Conservation (phyloP, 2,329 filamentous ascomycete genomes). For the Drechslera avenae region DNA sequence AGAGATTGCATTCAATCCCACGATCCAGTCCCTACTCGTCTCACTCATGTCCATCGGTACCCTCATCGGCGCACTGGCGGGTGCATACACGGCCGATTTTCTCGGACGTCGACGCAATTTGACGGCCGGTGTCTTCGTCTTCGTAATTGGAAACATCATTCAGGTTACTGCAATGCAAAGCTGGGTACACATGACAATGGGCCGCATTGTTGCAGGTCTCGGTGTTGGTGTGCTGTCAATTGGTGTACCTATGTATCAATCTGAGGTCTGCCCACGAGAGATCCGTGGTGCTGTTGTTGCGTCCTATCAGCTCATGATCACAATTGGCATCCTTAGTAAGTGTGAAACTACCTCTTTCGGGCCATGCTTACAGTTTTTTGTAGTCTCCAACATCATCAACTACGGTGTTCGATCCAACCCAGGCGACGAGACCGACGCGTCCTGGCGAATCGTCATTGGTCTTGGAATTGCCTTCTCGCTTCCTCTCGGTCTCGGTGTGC, state of each 20-base stretch:
- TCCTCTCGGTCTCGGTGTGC: conserved; percentile 37
- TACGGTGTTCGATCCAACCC: conserved; percentile 51
- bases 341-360: neutral
- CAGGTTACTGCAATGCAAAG: conserved; percentile 49
- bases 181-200: conserved; percentile 57
- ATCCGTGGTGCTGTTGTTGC: conserved; percentile 68
- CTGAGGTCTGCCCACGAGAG: conserved; percentile 65
- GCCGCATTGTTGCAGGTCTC: conserved; percentile 51
- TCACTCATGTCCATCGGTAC: conserved; percentile 48
- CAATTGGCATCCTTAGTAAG: conserved; percentile 47
- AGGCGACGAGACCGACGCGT: conserved; percentile 44
- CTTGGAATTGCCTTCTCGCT: conserved; percentile 41
- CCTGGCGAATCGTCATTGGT: conserved; percentile 44
- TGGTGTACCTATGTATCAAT: conserved; percentile 70
- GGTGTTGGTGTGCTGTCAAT: conserved; percentile 56
- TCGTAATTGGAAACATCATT: conserved; percentile 51
- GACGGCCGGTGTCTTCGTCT: conserved; percentile 54
- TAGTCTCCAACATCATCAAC: conserved; percentile 40
- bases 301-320: conserved; percentile 54
- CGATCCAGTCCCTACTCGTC: conserved; percentile 52
- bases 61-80: conserved; percentile 49
- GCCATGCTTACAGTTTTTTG: neutral
- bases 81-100: conserved; percentile 59
- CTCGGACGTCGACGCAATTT: conserved; percentile 56
- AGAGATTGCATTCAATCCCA: conserved; percentile 46